phyloP scores from a whole-genome alignment of 2,329 filamentous ascomycete species.

The Bipolaris zeicola region DNA sequence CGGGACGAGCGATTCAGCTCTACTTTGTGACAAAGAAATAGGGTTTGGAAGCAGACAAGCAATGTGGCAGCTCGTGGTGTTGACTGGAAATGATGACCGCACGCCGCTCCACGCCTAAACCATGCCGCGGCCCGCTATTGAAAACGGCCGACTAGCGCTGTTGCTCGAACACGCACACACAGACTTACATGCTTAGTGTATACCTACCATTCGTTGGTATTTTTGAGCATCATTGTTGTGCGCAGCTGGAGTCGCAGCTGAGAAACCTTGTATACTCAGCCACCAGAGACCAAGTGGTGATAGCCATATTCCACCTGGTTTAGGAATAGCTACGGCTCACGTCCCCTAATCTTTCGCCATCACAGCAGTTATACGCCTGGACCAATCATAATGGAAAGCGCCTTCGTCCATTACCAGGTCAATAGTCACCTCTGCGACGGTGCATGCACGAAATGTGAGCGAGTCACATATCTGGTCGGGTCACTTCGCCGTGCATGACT shows the following conservation, averaged over 20 bases:
- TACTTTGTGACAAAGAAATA: conserved; percentile 7
- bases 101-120: conserved; percentile 7
- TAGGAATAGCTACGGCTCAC: neutral
- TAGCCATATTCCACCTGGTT: conserved; percentile 1
- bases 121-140: conserved; percentile 4
- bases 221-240: neutral
- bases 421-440: conserved; percentile 1
- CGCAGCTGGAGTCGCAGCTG: neutral
- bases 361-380: neutral
- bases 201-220: too few relatives aligned
- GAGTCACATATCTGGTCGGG: conserved; percentile 1
- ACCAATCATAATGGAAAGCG: neutral
- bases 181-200: too few relatives aligned
- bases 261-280: neutral
- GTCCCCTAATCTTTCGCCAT: neutral
- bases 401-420: conserved; percentile 4
- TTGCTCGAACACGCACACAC: neutral
- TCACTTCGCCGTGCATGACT: conserved; percentile 8
- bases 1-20: conserved; percentile 7
- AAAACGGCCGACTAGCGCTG: conserved; percentile 3
- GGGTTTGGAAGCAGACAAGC: conserved; percentile 5
- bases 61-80: conserved; percentile 1
- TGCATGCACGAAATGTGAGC: conserved; percentile 4
- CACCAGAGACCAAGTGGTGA: neutral
- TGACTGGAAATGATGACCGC: conserved; percentile 5